Base-by-base conservation (phyloP, 495 filamentous ascomycete genomes). In the Penicillium flavigenum region DNA sequence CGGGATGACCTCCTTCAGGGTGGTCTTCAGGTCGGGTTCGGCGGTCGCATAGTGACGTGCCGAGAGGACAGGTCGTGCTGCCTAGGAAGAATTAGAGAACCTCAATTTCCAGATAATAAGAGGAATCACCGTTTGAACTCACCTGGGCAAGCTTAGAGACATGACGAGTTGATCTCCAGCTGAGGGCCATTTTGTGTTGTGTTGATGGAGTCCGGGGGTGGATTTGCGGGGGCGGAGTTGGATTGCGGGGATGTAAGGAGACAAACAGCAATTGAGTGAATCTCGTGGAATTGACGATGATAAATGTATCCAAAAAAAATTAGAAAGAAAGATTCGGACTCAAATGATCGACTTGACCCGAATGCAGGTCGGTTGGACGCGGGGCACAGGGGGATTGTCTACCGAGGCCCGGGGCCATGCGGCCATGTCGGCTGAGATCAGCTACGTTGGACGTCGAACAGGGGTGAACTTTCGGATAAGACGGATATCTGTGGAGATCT, bases 11-110 rank as follows among this genome's bases (percentile, higher is more conserved):
- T 88, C 83, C 62, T 84, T 88, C 50, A 98, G 80, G 26, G 89
- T 88, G 27, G 86, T 78, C 73, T 97, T 98, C 68, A 98, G 85
- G 65, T 94, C 89, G 58, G 87, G 89, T 66, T 97, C 92, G 36
- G 87, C 78, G 51, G 87, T 82, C 31, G 88, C 71, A 69, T 79
- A 79, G 44, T 63, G 59, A 51, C 74, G 71, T 42, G 67, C 59
- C 45, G 62, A 69, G 17, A 64, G 49, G 9, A 65, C 55, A 42
- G 68, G 68, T 29, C 70, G 66, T 16, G 70, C 53, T 36, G 54
- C 57, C 67, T 73, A 42, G 1, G n/a, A n/a, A 26, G n/a, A 10
- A 6, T 36, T 8, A 54, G 32, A 19, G n/a, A 6, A 16, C 16
- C 42, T 11, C 3, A 10, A 24, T 8, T 5, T 5, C 19, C 26